Evolutionary conservation across 768 basidiomycete species (phyloP).

Genomic region (Mycena galericulata): DNA sequence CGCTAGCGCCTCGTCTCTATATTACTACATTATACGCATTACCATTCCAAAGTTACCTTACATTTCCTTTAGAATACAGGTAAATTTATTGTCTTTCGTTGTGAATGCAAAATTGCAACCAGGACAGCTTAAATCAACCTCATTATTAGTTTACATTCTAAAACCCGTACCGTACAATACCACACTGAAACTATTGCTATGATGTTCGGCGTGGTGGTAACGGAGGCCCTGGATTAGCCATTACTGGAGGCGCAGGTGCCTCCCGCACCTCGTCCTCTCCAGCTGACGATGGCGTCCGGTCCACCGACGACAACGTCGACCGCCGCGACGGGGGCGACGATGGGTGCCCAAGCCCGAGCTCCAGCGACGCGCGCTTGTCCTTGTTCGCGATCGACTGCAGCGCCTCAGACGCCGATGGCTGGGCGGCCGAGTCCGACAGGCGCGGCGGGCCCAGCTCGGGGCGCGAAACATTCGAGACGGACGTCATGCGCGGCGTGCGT

Average conservation of each 20-base stretch:
- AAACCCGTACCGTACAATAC: conserved; percentile 9
- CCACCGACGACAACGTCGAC: conserved; percentile 16
- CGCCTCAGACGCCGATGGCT: conserved; percentile 61
- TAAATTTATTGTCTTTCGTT: no score
- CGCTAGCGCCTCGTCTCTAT: no score
- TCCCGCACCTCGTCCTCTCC: conserved; percentile 11
- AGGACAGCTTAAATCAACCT: no score
- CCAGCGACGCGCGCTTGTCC: conserved; percentile 49
- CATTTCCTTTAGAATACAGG: no score
- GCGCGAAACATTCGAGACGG: conserved; percentile 41
- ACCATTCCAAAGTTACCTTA: no score
- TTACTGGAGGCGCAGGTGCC: not conserved
- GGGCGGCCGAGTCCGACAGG: conserved; percentile 33
- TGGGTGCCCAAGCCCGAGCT: conserved; percentile 29
- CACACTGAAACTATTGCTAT: not conserved
- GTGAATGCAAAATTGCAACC: no score
- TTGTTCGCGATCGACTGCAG: conserved; percentile 68
- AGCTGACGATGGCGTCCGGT: not conserved
- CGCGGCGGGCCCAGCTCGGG: conserved; percentile 41
- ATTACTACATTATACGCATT: no score
- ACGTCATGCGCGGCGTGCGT: conserved; percentile 48
- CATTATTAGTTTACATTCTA: conserved; percentile 22
- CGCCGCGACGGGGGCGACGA: conserved; percentile 31
- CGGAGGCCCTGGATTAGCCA: conserved; percentile 17
- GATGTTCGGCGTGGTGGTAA: conserved; percentile 16